Percentiles rank a stretch among this genome's conserved stretches.
Conservation (phyloP, 2,329 filamentous ascomycete genomes). For the Fusarium fujikuroi region DNA sequence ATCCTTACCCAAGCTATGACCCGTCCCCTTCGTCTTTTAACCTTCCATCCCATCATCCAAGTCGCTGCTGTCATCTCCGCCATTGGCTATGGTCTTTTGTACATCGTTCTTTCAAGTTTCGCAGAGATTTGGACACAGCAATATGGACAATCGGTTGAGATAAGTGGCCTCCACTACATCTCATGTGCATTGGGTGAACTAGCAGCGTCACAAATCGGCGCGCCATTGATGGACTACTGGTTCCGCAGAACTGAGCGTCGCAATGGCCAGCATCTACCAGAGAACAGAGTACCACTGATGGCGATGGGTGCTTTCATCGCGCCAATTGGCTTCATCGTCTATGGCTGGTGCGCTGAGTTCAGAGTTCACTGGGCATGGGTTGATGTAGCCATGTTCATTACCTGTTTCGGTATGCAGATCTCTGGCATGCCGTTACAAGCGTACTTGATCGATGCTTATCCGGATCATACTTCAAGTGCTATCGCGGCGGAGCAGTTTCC, state of each 20-base stretch:
- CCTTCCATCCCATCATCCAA: slow-evolving; percentile 70
- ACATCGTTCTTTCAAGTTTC: slow-evolving; percentile 71
- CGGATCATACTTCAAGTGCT: slow-evolving; percentile 59
- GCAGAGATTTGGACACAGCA: slow-evolving; percentile 64
- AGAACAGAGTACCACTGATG: slow-evolving; percentile 43
- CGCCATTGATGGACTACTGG: slow-evolving; percentile 55
- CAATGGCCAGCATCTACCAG: slow-evolving; percentile 27
- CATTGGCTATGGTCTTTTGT: slow-evolving; percentile 71
- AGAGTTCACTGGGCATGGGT: slow-evolving; percentile 53
- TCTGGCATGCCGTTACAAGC: slow-evolving; percentile 47
- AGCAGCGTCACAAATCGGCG: slow-evolving; percentile 61
- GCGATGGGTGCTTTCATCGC: slow-evolving; percentile 56
- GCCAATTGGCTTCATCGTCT: slow-evolving; percentile 52
- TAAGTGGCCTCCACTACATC: slow-evolving; percentile 73
- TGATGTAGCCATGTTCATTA: slow-evolving; percentile 50
- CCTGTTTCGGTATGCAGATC: slow-evolving; percentile 50
- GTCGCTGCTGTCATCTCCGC: slow-evolving; percentile 65
- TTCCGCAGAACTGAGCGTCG: slow-evolving; percentile 43
- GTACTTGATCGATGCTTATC: slow-evolving; percentile 59
- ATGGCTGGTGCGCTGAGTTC: slow-evolving; percentile 57
- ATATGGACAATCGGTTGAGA: slow-evolving; percentile 67
- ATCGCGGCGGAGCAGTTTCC: slow-evolving; percentile 59
- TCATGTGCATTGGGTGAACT: slow-evolving; percentile 72
- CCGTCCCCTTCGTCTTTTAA: slow-evolving; percentile 66
- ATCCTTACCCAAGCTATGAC: slow-evolving; percentile 53